Conservation (phyloP, 345 rosid genomes). For the Toxicodendron radicans region DNA sequence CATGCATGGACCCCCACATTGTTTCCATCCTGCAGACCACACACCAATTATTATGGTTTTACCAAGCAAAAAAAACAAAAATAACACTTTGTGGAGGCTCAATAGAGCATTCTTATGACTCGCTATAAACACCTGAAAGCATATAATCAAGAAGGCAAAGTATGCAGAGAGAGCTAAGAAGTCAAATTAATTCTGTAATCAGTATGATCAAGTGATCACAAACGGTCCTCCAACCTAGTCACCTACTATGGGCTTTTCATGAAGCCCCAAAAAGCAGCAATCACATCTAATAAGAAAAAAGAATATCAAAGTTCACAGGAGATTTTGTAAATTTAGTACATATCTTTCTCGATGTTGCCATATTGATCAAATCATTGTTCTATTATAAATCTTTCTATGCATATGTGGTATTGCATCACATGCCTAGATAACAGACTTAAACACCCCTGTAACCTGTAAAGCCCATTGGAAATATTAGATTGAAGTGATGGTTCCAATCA, state of each 20-base stretch:
- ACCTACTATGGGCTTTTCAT: background rate
- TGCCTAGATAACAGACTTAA: background rate
- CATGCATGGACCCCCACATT: conserved; percentile 85
- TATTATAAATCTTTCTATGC: background rate
- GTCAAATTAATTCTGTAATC: background rate
- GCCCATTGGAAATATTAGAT: background rate
- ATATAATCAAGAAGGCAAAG: background rate
- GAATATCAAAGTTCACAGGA: background rate
- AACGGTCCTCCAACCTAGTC: background rate
- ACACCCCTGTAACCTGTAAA: background rate
- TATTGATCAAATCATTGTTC: background rate
- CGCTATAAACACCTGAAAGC: background rate
- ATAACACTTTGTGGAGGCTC: background rate
- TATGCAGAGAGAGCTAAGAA: background rate
- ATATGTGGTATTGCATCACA: background rate
- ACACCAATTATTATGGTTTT: background rate
- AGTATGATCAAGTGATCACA: background rate
- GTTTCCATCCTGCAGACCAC: conserved; percentile 65
- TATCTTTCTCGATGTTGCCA: background rate
- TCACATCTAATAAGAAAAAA: background rate
- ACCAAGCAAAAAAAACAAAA: background rate
- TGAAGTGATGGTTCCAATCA: background rate
- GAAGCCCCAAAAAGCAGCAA: background rate
- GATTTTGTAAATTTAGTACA: background rate
- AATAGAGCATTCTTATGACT: background rate